Percentiles rank a stretch among this genome's conserved stretches.
Conservation (phyloP, 2,329 filamentous ascomycete species). For the Phyllosticta capitalensis region DNA sequence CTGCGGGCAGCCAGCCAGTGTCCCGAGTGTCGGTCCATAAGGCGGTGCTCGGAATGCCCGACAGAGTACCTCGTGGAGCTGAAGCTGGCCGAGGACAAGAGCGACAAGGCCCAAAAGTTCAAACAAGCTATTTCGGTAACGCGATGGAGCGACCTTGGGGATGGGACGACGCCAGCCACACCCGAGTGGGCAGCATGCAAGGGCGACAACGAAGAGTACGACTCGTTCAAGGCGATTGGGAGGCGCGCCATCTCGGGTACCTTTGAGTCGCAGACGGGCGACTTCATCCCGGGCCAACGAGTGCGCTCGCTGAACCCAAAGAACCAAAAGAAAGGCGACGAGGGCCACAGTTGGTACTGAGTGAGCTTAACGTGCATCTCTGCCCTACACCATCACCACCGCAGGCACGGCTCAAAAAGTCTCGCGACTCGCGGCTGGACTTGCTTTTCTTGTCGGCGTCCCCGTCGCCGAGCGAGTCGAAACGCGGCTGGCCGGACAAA, state of each 20-base stretch:
- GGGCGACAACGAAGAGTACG: slow-evolving; percentile 36
- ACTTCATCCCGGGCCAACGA: slow-evolving; percentile 48
- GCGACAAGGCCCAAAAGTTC: slow-evolving; percentile 38
- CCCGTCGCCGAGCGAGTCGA: neutral
- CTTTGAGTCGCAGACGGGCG: slow-evolving; percentile 48
- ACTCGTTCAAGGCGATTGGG: slow-evolving; percentile 46
- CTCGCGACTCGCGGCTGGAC: neutral
- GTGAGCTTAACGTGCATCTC: neutral
- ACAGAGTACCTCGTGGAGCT: slow-evolving; percentile 54
- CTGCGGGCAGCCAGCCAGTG: slow-evolving; percentile 42
- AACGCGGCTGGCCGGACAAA: slow-evolving; percentile 13
- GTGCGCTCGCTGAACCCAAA: slow-evolving; percentile 51
- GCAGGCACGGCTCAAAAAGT: neutral
- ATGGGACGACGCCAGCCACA: slow-evolving; percentile 42
- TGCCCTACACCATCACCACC: neutral
- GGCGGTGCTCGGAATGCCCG: slow-evolving; percentile 52
- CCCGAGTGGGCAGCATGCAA: slow-evolving; percentile 49
- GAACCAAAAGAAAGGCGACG: slow-evolving; percentile 44
- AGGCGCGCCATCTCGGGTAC: slow-evolving; percentile 48
- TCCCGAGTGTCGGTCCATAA: slow-evolving; percentile 47
- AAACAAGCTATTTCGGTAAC: slow-evolving; percentile 53
- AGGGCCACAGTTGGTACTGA: slow-evolving; percentile 50
- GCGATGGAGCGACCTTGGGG: slow-evolving; percentile 52
- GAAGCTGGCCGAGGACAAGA: slow-evolving; percentile 48
- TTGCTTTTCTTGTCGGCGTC: neutral